Percentiles rank a stretch among this genome's conserved stretches.
Evolutionary conservation across 1,284 basidiomycete species (phyloP).

Genomic region (Puccinia hordei): DNA sequence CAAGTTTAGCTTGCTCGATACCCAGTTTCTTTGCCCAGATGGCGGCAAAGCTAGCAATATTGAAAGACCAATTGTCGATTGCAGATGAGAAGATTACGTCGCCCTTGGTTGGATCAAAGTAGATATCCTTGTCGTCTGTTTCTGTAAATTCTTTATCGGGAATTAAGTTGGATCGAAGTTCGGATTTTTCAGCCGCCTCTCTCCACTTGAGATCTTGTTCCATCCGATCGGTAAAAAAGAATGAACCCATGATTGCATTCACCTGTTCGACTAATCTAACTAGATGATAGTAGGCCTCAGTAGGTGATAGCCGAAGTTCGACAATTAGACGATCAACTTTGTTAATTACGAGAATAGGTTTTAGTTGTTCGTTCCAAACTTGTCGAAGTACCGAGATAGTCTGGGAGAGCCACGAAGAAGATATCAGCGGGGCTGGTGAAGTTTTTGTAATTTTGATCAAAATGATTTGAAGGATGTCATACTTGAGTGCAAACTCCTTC

Average conservation of each 20-base stretch:
- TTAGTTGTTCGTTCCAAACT: conserved; percentile 86
- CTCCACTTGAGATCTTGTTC: conserved; percentile 91
- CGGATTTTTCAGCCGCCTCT: conserved; percentile 84
- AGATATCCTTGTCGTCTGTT: conserved; percentile 96
- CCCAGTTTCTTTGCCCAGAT: conserved; percentile 99
- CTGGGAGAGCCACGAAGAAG: conserved; percentile 63
- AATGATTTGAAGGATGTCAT: conserved; percentile 55
- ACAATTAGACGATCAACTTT: conserved; percentile 99
- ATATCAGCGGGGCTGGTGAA: conserved; percentile 64
- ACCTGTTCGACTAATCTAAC: conserved; percentile 94
- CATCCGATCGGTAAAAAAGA: conserved; percentile 96
- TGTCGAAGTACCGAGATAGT: conserved; percentile 93
- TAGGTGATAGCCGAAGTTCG: conserved; percentile 96
- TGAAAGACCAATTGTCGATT: conserved; percentile 99
- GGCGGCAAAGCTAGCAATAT: conserved; percentile 91
- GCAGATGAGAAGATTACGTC: conserved; percentile 99
- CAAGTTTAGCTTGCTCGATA: conserved; percentile 95
- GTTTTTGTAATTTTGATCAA: background rate
- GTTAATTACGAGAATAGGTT: conserved; percentile 97
- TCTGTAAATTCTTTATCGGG: conserved; percentile 72
- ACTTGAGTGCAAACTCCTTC: conserved; percentile 99
- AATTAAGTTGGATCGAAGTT: conserved; percentile 89
- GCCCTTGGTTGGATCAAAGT: conserved; percentile 96
- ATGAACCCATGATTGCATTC: conserved; percentile 97
- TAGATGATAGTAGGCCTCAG: conserved; percentile 97